phyloP scores from a whole-genome alignment of 805 yeast genomes.

The Sugiyamaella marilandica region DNA sequence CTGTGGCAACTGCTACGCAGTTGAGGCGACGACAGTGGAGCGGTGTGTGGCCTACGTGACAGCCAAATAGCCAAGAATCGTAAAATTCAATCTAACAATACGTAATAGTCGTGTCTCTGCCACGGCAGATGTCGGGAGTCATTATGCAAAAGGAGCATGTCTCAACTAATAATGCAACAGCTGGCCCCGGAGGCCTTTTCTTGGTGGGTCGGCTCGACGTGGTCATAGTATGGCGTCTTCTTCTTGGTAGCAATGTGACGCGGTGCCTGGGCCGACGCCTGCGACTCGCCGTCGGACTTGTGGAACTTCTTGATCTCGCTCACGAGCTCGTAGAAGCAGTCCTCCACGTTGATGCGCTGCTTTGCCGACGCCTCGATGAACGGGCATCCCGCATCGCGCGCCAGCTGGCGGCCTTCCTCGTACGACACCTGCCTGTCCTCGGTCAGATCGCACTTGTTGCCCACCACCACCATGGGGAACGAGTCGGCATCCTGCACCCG shows the following conservation, averaged over 20 bases:
- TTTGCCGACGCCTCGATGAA: constrained; percentile 94
- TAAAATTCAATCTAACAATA: no score
- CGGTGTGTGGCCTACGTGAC: not conserved
- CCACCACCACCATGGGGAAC: constrained; percentile 84
- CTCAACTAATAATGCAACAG: constrained; percentile 11
- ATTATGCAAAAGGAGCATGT: no score
- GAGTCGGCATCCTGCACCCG: constrained; percentile 50
- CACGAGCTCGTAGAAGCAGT: constrained; percentile 58
- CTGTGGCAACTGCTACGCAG: no score
- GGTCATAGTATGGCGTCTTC: constrained; percentile 1
- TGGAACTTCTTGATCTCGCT: constrained; percentile 20
- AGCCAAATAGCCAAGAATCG: no score
- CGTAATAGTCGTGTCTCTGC: not conserved
- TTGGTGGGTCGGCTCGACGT: not conserved
- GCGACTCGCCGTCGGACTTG: constrained; percentile 1
- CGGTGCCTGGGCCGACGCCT: not conserved
- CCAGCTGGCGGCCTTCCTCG: constrained; percentile 80
- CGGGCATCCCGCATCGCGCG: constrained; percentile 53
- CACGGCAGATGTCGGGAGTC: not conserved
- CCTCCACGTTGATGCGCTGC: constrained; percentile 83
- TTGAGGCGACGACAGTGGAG: no score
- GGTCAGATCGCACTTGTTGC: constrained; percentile 78
- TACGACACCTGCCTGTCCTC: constrained; percentile 73
- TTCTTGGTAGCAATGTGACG: not conserved
- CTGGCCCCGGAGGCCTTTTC: not conserved